Conservation (phyloP, 176 grass and related monocot genomes). For the Carex scoparia region DNA sequence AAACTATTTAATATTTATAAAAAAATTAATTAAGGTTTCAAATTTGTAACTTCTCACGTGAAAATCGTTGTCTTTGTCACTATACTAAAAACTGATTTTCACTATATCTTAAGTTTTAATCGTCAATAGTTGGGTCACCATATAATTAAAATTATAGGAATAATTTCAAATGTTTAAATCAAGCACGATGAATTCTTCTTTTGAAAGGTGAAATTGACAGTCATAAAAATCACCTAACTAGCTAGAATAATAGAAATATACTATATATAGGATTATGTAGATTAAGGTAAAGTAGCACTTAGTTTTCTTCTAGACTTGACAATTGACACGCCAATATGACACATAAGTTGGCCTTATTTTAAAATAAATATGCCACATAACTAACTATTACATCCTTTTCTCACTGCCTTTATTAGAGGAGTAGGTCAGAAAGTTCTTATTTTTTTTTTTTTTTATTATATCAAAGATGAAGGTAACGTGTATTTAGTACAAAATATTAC, state of each 20-base stretch:
- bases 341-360: no score
- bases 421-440: background rate
- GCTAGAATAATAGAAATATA: background rate
- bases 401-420: background rate
- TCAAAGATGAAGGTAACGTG: background rate
- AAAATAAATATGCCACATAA: background rate
- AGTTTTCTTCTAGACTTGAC: conserved; percentile 2
- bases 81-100: no score
- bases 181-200: background rate
- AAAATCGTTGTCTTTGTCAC: no score
- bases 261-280: background rate
- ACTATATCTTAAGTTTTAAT: no score
- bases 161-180: background rate
- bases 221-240: background rate
- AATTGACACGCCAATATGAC: background rate
- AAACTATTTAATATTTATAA: no score
- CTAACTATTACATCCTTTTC: background rate
- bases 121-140: background rate
- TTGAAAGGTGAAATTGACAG: conserved; percentile 3
- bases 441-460: background rate
- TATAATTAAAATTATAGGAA: background rate
- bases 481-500: background rate
- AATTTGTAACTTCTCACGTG: no score
- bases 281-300: background rate
- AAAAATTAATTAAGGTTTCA: no score